These are phyloP conservation scores for Herpotrichia juniperi DNA, from an alignment of 2,329 filamentous ascomycete species.

Conservation along the genomic window DNA sequence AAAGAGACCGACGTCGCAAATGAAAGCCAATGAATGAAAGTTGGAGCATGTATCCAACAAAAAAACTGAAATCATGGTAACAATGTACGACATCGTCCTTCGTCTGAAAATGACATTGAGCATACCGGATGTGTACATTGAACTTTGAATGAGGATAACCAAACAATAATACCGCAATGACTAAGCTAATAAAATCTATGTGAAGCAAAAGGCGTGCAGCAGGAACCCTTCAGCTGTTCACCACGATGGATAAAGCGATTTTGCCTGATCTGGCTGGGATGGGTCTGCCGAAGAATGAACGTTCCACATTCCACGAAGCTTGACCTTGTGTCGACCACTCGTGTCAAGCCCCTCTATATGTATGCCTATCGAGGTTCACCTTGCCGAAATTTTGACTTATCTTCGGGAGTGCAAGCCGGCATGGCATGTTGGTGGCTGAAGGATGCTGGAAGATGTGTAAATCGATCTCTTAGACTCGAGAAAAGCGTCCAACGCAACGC, in stretches of 20 bases:
- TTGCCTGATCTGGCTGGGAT: neutral
- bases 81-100: conserved; percentile 3
- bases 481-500: neutral
- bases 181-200: neutral
- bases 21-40: neutral
- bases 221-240: neutral
- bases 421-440: too few relatives aligned
- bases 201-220: neutral
- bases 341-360: too few relatives aligned
- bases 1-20: neutral
- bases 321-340: too few relatives aligned
- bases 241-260: neutral
- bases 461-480: neutral
- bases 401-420: too few relatives aligned
- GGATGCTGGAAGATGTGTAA: too few relatives aligned
- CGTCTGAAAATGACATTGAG: conserved; percentile 4
- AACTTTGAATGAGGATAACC: conserved; percentile 1
- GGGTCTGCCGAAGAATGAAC: neutral
- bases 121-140: conserved; percentile 3
- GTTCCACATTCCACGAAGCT: neutral
- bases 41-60: neutral
- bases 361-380: too few relatives aligned
- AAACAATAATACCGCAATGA: neutral
- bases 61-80: conserved; percentile 1
- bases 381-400: too few relatives aligned